Conservation (phyloP, 2,329 filamentous ascomycete genomes). For the Colletotrichum simmondsii region DNA sequence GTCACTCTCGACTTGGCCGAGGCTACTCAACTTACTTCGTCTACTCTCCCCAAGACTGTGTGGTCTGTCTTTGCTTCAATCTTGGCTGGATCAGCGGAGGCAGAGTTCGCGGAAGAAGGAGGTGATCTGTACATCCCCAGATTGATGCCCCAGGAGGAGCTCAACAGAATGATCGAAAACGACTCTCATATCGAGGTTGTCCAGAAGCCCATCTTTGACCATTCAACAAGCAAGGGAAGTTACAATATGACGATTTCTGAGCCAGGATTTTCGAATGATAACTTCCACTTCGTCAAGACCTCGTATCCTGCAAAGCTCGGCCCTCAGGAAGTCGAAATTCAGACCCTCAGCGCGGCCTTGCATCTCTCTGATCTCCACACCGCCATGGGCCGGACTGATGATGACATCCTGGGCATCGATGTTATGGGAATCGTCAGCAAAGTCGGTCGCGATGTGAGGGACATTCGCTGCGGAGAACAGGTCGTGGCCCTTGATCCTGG, state of each 20-base stretch:
- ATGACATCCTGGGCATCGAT: constrained; percentile 52
- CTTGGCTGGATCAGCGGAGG: constrained; percentile 43
- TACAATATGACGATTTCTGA: constrained; percentile 39
- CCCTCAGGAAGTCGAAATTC: constrained; percentile 52
- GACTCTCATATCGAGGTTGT: not conserved
- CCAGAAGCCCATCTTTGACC: not conserved
- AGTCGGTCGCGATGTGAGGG: constrained; percentile 45
- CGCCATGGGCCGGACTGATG: constrained; percentile 43
- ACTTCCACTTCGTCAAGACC: constrained; percentile 38
- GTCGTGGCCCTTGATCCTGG: constrained; percentile 54
- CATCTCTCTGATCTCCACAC: constrained; percentile 49
- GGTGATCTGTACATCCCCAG: constrained; percentile 56
- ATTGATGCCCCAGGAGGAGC: constrained; percentile 47
- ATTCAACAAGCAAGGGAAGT: not conserved
- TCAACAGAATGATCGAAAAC: constrained; percentile 59
- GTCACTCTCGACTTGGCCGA: constrained; percentile 54
- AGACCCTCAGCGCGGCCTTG: constrained; percentile 48
- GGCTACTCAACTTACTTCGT: constrained; percentile 34
- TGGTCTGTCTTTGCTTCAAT: constrained; percentile 36
- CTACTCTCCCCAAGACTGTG: constrained; percentile 41
- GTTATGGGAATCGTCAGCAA: constrained; percentile 49
- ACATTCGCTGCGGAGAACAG: constrained; percentile 48
- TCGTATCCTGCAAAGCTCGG: constrained; percentile 36
- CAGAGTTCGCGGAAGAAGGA: constrained; percentile 55
- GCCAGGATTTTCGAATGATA: constrained; percentile 40